These are phyloP conservation scores for Colletotrichum plurivorum DNA, from an alignment of 2,329 filamentous ascomycete genomes.

Conservation along the genomic window DNA sequence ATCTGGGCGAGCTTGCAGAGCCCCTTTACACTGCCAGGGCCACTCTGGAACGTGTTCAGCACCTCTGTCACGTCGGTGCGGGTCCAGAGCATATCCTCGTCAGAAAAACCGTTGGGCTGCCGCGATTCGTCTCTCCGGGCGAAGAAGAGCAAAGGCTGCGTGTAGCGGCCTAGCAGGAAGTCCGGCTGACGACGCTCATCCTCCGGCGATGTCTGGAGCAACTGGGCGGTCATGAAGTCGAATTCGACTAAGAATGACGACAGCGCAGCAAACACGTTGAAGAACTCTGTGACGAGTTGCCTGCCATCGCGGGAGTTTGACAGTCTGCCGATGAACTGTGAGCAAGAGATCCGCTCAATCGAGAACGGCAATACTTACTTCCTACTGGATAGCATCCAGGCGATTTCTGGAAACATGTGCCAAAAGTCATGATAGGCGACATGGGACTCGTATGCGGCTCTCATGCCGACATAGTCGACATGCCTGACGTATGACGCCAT, in stretches of 20 bases:
- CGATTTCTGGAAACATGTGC: slow-evolving; percentile 65
- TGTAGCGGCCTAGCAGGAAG: slow-evolving; percentile 60
- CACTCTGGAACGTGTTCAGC: slow-evolving; percentile 57
- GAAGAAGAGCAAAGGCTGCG: slow-evolving; percentile 58
- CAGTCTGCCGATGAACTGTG: slow-evolving; percentile 11
- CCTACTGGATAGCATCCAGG: slow-evolving; percentile 53
- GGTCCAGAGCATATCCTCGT: slow-evolving; percentile 48
- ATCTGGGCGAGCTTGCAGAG: slow-evolving; percentile 60
- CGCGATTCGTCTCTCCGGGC: slow-evolving; percentile 43
- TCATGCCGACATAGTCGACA: slow-evolving; percentile 51
- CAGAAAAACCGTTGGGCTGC: slow-evolving; percentile 32
- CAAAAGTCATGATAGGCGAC: slow-evolving; percentile 65
- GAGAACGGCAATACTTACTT: slow-evolving; percentile 20
- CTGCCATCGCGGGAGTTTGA: slow-evolving; percentile 38
- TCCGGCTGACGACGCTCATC: slow-evolving; percentile 53
- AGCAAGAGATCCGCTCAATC: not conserved
- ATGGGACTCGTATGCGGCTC: slow-evolving; percentile 58
- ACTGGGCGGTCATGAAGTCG: slow-evolving; percentile 56
- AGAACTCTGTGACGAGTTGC: slow-evolving; percentile 53
- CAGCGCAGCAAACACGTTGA: slow-evolving; percentile 61
- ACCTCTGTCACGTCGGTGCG: slow-evolving; percentile 50
- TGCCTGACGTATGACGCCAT: slow-evolving; percentile 63
- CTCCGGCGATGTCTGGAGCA: slow-evolving; percentile 29
- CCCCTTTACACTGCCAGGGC: slow-evolving; percentile 58
- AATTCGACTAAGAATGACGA: slow-evolving; percentile 66